Evolutionary conservation across 179 eudicot species (phyloP).

Genomic region (Amaranthus tricolor): DNA sequence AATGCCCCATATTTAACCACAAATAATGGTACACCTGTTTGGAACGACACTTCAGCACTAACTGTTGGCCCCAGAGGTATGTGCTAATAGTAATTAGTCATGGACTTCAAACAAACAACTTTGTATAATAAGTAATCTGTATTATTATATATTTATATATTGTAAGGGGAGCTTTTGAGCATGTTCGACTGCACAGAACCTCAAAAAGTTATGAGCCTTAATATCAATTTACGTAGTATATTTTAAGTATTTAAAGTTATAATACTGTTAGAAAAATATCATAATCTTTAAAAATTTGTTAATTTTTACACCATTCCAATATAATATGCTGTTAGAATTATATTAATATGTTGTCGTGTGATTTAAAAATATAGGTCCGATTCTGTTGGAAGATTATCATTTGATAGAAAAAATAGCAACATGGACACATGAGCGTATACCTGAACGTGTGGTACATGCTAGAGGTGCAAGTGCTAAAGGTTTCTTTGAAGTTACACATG

Average conservation of each 20-base stretch:
- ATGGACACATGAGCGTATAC: constrained; percentile 45
- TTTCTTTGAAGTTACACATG: constrained; percentile 49
- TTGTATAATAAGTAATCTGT: too few relatives aligned
- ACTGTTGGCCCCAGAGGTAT: constrained; percentile 91
- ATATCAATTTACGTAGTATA: too few relatives aligned
- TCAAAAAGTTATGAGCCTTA: too few relatives aligned
- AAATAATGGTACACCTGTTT: constrained; percentile 86
- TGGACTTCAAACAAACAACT: too few relatives aligned
- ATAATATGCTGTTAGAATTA: too few relatives aligned
- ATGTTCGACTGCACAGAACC: too few relatives aligned
- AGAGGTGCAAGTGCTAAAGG: constrained; percentile 62
- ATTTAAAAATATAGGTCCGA: constrained; percentile 25
- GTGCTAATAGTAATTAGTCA: too few relatives aligned
- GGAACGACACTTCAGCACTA: constrained; percentile 74
- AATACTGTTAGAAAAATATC: too few relatives aligned
- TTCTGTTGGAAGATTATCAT: constrained; percentile 50
- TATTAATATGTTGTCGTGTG: too few relatives aligned
- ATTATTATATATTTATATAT: background rate
- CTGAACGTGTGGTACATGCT: constrained; percentile 56
- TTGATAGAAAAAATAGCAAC: constrained; percentile 45
- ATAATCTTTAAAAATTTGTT: too few relatives aligned
- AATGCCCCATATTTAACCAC: constrained; percentile 79
- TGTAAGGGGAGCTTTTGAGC: background rate
- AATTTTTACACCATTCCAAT: too few relatives aligned
- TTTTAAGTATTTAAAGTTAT: too few relatives aligned